Evolutionary conservation across 306 rosid species (phyloP).

Genomic region (Luffa aegyptiaca): DNA sequence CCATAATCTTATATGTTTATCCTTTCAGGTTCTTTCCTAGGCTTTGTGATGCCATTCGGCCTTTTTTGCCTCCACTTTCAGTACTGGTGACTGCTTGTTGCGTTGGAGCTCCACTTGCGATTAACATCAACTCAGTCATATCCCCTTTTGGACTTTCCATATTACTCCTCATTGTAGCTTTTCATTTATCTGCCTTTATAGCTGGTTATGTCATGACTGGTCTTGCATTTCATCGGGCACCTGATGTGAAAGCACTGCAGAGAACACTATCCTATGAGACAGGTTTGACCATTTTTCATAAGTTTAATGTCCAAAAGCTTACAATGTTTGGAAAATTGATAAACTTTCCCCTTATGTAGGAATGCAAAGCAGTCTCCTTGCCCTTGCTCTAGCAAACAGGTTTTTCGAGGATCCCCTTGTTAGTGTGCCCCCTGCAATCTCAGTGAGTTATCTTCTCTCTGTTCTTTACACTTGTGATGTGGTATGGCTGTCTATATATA

Average conservation of each 20-base stretch:
- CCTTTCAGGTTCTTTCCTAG: constrained; percentile 64
- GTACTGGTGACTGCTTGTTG: constrained; percentile 77
- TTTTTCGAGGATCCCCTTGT: constrained; percentile 79
- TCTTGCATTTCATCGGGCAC: constrained; percentile 36
- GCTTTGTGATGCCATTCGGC: constrained; percentile 55
- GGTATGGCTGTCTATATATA: neutral
- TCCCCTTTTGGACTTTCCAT: constrained; percentile 66
- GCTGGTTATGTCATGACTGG: constrained; percentile 71
- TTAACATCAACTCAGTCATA: constrained; percentile 59
- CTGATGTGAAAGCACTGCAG: constrained; percentile 63
- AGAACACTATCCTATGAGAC: constrained; percentile 89
- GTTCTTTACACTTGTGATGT: neutral
- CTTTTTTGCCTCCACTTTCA: constrained; percentile 76
- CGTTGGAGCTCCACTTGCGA: constrained; percentile 95
- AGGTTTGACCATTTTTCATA: constrained; percentile 31
- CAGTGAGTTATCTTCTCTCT: constrained; percentile 44
- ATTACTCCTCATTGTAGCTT: constrained; percentile 51
- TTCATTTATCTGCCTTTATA: constrained; percentile 64
- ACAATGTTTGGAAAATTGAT: neutral
- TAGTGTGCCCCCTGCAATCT: constrained; percentile 85
- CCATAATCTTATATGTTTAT: constrained; percentile 10
- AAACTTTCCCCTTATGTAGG: constrained; percentile 34
- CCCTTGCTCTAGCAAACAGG: constrained; percentile 86
- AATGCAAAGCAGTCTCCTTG: constrained; percentile 98
- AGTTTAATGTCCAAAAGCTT: constrained; percentile 8